Evolutionary conservation across 1,284 basidiomycete species (phyloP).

Genomic region (Macrocystidia cucumis): DNA sequence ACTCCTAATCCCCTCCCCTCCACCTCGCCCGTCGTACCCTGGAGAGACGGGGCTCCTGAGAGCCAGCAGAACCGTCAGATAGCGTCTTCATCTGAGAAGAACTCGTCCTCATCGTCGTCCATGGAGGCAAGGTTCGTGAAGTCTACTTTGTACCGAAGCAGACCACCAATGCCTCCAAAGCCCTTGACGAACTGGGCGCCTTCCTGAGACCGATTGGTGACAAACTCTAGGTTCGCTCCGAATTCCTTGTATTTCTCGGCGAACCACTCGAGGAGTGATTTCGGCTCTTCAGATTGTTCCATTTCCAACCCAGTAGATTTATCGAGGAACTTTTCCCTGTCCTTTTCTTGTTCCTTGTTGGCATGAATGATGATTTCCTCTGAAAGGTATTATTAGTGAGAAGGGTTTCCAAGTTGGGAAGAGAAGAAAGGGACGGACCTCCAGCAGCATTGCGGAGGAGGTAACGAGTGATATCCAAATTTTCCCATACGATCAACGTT

Average conservation of each 20-base stretch:
- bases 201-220: slow-evolving; percentile 90
- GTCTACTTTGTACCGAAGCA: slow-evolving; percentile 94
- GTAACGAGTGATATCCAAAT: slow-evolving; percentile 84
- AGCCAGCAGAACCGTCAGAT: slow-evolving; percentile 82
- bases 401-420: neutral
- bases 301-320: slow-evolving; percentile 94
- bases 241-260: slow-evolving; percentile 98
- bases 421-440: slow-evolving; percentile 41
- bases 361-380: slow-evolving; percentile 80
- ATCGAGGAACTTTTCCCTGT: slow-evolving; percentile 92
- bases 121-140: slow-evolving; percentile 70
- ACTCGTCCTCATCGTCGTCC: slow-evolving; percentile 79
- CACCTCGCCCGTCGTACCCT: slow-evolving; percentile 56
- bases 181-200: slow-evolving; percentile 98
- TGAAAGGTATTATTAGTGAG: slow-evolving; percentile 19
- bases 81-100: slow-evolving; percentile 66
- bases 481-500: slow-evolving; percentile 98
- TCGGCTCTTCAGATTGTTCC: slow-evolving; percentile 80
- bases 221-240: slow-evolving; percentile 89
- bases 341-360: slow-evolving; percentile 80
- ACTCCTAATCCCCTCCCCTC: slow-evolving; percentile 34
- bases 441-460: slow-evolving; percentile 85
- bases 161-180: slow-evolving; percentile 95
- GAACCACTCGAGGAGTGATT: slow-evolving; percentile 93
- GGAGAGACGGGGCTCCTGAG: slow-evolving; percentile 59